phyloP scores from a whole-genome alignment of 2,329 filamentous ascomycete species.

The Pezizomycotina sp. region DNA sequence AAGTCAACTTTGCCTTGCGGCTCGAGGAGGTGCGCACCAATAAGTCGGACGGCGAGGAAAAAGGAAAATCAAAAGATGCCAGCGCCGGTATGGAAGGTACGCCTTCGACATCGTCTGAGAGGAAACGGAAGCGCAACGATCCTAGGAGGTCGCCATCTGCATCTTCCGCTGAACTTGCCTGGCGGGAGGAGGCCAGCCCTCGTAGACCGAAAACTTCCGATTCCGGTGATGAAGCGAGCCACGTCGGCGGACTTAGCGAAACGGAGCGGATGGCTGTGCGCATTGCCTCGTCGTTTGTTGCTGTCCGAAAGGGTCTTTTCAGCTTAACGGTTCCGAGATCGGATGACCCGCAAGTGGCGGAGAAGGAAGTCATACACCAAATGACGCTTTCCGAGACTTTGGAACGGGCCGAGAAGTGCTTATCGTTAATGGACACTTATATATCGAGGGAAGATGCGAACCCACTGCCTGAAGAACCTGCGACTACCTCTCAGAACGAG shows the following conservation, averaged over 20 bases:
- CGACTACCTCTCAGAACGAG: no score
- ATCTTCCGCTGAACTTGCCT: conserved; percentile 30
- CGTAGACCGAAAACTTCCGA: conserved; percentile 32
- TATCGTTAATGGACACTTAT: conserved; percentile 43
- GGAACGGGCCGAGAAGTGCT: conserved; percentile 39
- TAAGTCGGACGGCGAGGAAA: conserved; percentile 21
- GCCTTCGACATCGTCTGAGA: conserved; percentile 27
- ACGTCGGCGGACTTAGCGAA: conserved; percentile 30
- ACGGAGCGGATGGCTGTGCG: conserved; percentile 38
- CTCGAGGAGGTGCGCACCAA: conserved; percentile 26
- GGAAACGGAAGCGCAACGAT: conserved; percentile 43
- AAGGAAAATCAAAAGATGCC: conserved; percentile 20
- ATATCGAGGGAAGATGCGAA: conserved; percentile 43
- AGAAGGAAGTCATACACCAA: conserved; percentile 4
- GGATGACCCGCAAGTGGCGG: conserved; percentile 7
- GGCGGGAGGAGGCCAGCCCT: conserved; percentile 33
- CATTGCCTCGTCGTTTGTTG: conserved; percentile 40
- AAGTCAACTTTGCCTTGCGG: conserved; percentile 24
- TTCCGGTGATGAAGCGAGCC: conserved; percentile 26
- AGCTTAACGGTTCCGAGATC: conserved; percentile 29
- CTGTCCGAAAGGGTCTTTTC: conserved; percentile 41
- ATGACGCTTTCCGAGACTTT: conserved; percentile 32
- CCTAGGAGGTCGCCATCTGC: conserved; percentile 30
- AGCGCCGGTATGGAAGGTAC: no score
- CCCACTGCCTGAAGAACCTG: conserved; percentile 39